Evolutionary conservation across 768 basidiomycete genomes (phyloP).

Genomic region (Lactarius deliciosus): DNA sequence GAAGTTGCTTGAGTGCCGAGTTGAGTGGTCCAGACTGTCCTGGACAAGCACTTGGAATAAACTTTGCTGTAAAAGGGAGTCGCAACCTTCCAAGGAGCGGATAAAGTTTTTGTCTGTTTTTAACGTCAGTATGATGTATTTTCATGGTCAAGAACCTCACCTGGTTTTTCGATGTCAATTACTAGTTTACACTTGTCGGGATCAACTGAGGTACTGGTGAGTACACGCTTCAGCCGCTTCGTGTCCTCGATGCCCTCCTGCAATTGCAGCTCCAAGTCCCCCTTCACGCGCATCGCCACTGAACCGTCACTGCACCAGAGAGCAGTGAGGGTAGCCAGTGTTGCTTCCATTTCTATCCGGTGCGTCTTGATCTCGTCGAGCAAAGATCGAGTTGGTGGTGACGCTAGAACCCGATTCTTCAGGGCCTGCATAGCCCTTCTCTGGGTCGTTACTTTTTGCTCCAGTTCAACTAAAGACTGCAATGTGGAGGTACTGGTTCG

Average conservation of each 20-base stretch:
- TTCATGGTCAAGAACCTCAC: neutral
- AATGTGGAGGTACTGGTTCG: too few species aligned
- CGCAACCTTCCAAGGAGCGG: neutral
- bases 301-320: neutral
- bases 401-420: too few species aligned
- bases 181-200: neutral
- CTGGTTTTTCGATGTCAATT: neutral
- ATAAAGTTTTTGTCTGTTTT: conserved; percentile 4
- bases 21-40: conserved; percentile 5
- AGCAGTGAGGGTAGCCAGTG: neutral
- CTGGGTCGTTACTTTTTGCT: too few species aligned
- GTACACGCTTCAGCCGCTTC: neutral
- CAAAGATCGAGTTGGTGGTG: too few species aligned
- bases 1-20: neutral
- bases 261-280: neutral
- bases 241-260: neutral
- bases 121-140: neutral
- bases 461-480: too few species aligned
- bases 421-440: too few species aligned
- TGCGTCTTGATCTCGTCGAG: too few species aligned
- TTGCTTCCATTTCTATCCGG: neutral
- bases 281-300: neutral
- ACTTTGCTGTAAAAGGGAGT: conserved; percentile 5
- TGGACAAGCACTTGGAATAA: conserved; percentile 6
- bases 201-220: neutral